Conservation (phyloP, 2,329 filamentous ascomycete species). For the Trichoderma koningii region DNA sequence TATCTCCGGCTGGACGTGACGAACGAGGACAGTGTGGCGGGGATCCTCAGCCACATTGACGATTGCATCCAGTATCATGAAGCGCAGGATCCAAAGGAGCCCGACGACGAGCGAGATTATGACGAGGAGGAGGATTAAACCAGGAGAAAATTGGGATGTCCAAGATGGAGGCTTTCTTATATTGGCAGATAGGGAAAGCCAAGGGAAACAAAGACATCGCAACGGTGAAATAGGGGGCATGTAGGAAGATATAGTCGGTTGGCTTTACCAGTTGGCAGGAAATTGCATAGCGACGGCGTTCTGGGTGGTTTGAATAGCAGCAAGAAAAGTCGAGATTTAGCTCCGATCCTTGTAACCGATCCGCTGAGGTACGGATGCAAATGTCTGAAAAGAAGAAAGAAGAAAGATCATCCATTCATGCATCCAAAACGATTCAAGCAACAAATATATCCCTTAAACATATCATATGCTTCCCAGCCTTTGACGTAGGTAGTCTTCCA, state of each 20-base stretch:
- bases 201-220: constrained; percentile 29
- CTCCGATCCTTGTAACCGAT: constrained; percentile 15
- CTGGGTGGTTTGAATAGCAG: constrained; percentile 24
- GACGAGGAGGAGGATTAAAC: constrained; percentile 38
- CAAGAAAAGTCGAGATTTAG: constrained; percentile 6
- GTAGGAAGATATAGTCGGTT: not conserved
- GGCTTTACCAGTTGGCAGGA: not conserved
- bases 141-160: not conserved
- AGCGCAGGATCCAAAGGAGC: constrained; percentile 86
- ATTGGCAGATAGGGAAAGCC: constrained; percentile 26
- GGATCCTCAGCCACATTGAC: constrained; percentile 87
- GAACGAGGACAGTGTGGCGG: constrained; percentile 86
- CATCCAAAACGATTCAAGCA: not conserved
- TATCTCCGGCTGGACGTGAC: constrained; percentile 88
- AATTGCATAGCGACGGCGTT: constrained; percentile 50
- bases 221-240: constrained; percentile 10
- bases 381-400: not conserved
- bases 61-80: constrained; percentile 93
- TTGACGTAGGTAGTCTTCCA: too few relatives aligned
- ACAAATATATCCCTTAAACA: not conserved
- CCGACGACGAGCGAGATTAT: constrained; percentile 59
- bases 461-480: too few relatives aligned
- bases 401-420: not conserved
- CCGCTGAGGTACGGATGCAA: constrained; percentile 26
- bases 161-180: too few relatives aligned